Base-by-base conservation (phyloP, 2,329 filamentous ascomycete species). In the Phaeosphaeriaceae sp. region DNA sequence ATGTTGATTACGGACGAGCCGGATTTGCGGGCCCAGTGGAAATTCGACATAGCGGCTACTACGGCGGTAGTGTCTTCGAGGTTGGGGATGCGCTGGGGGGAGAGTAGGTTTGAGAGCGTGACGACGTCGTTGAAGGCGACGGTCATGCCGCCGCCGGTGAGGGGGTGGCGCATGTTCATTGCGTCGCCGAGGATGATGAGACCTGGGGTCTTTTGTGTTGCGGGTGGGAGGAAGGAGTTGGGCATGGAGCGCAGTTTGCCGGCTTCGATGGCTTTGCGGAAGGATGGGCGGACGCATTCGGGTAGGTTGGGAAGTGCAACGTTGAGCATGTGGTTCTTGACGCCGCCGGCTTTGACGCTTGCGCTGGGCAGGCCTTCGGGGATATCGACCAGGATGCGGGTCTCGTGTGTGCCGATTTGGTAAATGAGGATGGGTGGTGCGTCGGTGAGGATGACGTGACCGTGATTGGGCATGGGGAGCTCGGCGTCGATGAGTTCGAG, bases 151-250 rank as follows among this genome's bases (percentile, higher is more conserved):
- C 95, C 95, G 53, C 95, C 95, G 0, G 95, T 99, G 13, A 99
- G 85, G 1, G 95, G 95, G 79, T 99, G 95, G n/a, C 95, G 91
- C 95, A 99, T 99, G 82, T 99, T 99, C 85, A 96, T 89, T 15
- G 95, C 94, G 76, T 99, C 95, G 58, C 95, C 95, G 9, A 98
- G 85, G 36, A 99, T 82, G 49, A 97, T 84, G 59, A 97, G 80
- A 3, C 92, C 92, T 1, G 88, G 86, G 11, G 86, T 85, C 46
- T 84, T 85, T 73, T 91, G 90, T 59, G 90, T 91, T 0, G 88
- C 85, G 0, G 95, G 88, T 5, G 95, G 93, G 2, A 99, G 86
- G 84, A 91, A 99, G 60, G 90, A 94, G 80, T 98, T 99, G 52
- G 95, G 95, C 95, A 99, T 99, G 68, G 88, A 92, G 17, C 92